phyloP scores from a whole-genome alignment of 768 basidiomycete species.

The Panellus pusillus region DNA sequence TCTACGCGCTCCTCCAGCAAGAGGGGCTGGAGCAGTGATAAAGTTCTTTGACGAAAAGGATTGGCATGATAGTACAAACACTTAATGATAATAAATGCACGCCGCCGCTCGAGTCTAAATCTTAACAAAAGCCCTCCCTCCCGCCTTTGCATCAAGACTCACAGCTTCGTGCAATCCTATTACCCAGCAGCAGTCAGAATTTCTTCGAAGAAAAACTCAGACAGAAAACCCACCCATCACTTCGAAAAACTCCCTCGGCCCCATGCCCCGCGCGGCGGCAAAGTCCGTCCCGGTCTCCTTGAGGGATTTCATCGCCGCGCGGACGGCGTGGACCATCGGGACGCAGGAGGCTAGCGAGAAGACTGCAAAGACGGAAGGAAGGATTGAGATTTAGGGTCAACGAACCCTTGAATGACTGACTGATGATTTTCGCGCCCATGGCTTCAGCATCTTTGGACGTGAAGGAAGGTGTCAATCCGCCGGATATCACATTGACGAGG shows the following conservation, averaged over 20 bases:
- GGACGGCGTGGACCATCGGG: conserved; percentile 72
- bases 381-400: too few species aligned
- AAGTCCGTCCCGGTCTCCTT: conserved; percentile 82
- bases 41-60: too few species aligned
- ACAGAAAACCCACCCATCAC: conserved; percentile 59
- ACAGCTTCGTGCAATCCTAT: conserved; percentile 6
- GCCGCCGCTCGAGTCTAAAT: too few species aligned
- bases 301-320: conserved; percentile 72
- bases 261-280: conserved; percentile 59
- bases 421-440: conserved; percentile 78
- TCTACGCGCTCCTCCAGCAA: background rate
- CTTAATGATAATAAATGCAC: too few species aligned
- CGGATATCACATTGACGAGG: conserved; percentile 81
- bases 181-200: background rate
- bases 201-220: background rate
- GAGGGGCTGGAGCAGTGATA: conserved; percentile 11
- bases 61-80: too few species aligned
- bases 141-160: conserved; percentile 14
- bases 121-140: conserved; percentile 11
- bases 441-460: conserved; percentile 67
- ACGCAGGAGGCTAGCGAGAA: conserved; percentile 78
- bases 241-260: conserved; percentile 75
- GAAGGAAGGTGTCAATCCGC: conserved; percentile 75
- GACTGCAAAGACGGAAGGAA: conserved; percentile 37
- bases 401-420: conserved; percentile 44